phyloP scores from a whole-genome alignment of 805 yeast genomes.

The Candida hispaniensis region DNA sequence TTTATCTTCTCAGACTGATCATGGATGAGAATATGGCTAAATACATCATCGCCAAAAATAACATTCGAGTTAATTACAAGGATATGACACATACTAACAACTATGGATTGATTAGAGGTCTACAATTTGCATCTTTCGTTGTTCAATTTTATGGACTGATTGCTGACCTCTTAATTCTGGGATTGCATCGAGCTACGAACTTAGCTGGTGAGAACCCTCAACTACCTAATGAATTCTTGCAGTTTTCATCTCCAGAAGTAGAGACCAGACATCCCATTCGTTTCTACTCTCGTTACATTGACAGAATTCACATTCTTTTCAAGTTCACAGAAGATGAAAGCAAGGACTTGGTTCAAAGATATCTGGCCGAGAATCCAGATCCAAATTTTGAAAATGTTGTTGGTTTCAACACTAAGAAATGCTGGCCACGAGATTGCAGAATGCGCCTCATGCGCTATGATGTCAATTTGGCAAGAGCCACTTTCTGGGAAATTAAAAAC shows the following conservation, averaged over 20 bases:
- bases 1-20: conserved; percentile 66
- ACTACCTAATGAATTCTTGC: conserved; percentile 67
- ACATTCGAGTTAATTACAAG: conserved; percentile 68
- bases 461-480: conserved; percentile 85
- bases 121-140: conserved; percentile 83
- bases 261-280: conserved; percentile 69
- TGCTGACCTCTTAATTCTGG: conserved; percentile 70
- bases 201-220: conserved; percentile 63
- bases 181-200: conserved; percentile 77
- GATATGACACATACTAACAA: conserved; percentile 93
- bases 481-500: conserved; percentile 77
- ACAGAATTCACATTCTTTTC: conserved; percentile 69
- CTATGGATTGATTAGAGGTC: conserved; percentile 76
- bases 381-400: conserved; percentile 80
- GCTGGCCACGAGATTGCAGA: conserved; percentile 91
- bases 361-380: conserved; percentile 75
- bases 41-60: conserved; percentile 82
- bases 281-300: conserved; percentile 71
- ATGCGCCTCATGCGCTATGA: conserved; percentile 88
- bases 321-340: conserved; percentile 66
- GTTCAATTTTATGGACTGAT: conserved; percentile 84
- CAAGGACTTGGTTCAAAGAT: conserved; percentile 63
- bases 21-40: conserved; percentile 90
- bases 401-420: conserved; percentile 76
- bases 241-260: conserved; percentile 46